Base-by-base conservation (phyloP, 768 basidiomycete genomes). In the Tulasnella sp. region DNA sequence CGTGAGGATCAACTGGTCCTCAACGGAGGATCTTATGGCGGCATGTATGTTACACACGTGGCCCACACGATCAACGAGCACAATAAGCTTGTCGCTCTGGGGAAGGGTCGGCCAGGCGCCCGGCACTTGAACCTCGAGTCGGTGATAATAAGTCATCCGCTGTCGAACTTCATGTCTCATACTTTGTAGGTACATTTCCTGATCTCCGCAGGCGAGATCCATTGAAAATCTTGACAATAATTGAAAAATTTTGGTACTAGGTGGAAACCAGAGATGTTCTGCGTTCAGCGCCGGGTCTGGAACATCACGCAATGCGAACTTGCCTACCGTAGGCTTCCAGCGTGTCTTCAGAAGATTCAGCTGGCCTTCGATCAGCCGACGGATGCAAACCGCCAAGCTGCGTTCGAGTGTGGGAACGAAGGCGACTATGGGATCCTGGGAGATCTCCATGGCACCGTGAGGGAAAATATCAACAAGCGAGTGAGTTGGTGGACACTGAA, bases 1-100 rank as follows among this genome's bases (percentile, higher is more conserved):
- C 27, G 48, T 41, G 61, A 57, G 11, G 61, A 53, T 41, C 52
- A 63, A 59, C 63, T 72, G 38, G 59, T 70, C 30, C 30, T 72
- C 3, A 64, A 69, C 9, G 63, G 69, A 8, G 72, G 72, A 3
- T 71, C 70, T 2, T 73, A 72, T 60, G 72, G 72, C 45, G 71
- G 72, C 0, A 63, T 68, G 4, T 73, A 73, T 51, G 62, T 71
- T 5, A 70, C 72, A 3, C 64, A 72, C 53, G 73, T 73, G 34
- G 72, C 70, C 1, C 68, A 69, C 15, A 71, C 70, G 11, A 71
- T 73, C 17, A 67, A 72, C 56, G 66, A 66, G 60, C 64, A 69
- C 27, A 73, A 73, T 62, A 61, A 62, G 12, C 65, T 64, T 15
- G 29, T 71, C 21, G 65, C 60, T 1, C 46, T 25, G 1, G 65